These are phyloP conservation scores for Clathrospora elynae DNA, from an alignment of 2,329 filamentous ascomycete species.

Conservation along the genomic window DNA sequence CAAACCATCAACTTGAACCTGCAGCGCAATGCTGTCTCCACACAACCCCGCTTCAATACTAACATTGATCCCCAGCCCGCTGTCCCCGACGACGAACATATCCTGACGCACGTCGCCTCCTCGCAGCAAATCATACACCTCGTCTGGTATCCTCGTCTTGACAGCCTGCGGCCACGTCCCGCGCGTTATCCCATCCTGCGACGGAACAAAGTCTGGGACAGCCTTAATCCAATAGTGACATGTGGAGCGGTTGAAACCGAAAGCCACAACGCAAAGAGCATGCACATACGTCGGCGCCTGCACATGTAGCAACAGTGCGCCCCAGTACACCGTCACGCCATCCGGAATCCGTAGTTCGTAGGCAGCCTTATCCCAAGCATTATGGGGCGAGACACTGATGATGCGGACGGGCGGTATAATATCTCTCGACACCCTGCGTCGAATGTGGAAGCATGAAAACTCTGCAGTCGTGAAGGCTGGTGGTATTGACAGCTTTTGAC, in stretches of 20 bases:
- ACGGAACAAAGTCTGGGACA: slow-evolving; percentile 15
- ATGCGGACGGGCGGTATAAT: slow-evolving; percentile 25
- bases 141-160: slow-evolving; percentile 18
- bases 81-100: slow-evolving; percentile 25
- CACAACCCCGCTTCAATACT: slow-evolving; percentile 26
- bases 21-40: slow-evolving; percentile 26
- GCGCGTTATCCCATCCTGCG: slow-evolving; percentile 8
- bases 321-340: slow-evolving; percentile 14
- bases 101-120: slow-evolving; percentile 26
- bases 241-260: slow-evolving; percentile 26
- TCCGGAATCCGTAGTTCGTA: slow-evolving; percentile 25
- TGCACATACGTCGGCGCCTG: slow-evolving; percentile 23
- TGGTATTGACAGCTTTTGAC: slow-evolving; percentile 31
- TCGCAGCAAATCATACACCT: slow-evolving; percentile 19
- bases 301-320: slow-evolving; percentile 23
- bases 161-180: slow-evolving; percentile 23
- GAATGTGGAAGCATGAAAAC: slow-evolving; percentile 27
- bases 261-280: slow-evolving; percentile 28
- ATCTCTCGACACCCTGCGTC: slow-evolving; percentile 23
- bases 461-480: slow-evolving; percentile 27
- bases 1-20: slow-evolving; percentile 31
- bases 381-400: slow-evolving; percentile 21
- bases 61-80: slow-evolving; percentile 24
- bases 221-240: slow-evolving; percentile 35
- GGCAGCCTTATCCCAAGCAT: slow-evolving; percentile 18